phyloP scores from a whole-genome alignment of 257 asterid genomes.

The Vinca minor region DNA sequence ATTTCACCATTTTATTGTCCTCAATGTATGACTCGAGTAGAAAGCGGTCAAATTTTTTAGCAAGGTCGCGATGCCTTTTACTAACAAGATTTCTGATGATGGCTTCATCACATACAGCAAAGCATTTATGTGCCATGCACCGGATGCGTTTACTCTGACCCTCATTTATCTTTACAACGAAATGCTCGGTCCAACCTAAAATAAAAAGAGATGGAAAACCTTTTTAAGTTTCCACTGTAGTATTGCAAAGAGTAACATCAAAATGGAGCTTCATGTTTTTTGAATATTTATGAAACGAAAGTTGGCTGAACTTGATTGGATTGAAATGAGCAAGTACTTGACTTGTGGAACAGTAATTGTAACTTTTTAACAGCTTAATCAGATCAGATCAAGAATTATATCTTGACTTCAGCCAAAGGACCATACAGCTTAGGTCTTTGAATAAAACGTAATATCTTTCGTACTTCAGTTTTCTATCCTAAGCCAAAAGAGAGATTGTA shows the following conservation, averaged over 20 bases:
- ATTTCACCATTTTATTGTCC: slow-evolving; percentile 93
- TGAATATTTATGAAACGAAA: background rate
- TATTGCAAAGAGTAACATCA: background rate
- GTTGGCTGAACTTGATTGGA: background rate
- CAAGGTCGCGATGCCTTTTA: slow-evolving; percentile 57
- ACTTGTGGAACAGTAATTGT: background rate
- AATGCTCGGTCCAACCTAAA: slow-evolving; percentile 98
- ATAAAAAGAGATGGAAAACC: slow-evolving; percentile 2
- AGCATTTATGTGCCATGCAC: slow-evolving; percentile 94
- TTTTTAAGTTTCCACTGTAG: background rate
- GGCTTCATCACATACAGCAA: slow-evolving; percentile 81
- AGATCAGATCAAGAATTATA: background rate
- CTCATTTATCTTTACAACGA: slow-evolving; percentile 81
- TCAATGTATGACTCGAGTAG: slow-evolving; percentile 95
- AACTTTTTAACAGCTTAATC: background rate
- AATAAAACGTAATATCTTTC: background rate
- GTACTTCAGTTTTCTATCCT: background rate
- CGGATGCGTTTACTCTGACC: slow-evolving; percentile 96
- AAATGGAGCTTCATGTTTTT: background rate
- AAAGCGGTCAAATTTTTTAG: slow-evolving; percentile 83
- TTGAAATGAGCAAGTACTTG: background rate
- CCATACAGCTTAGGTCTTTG: background rate
- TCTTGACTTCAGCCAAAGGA: too few relatives aligned
- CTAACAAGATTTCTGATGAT: slow-evolving; percentile 56
- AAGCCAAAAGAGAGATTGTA: background rate